phyloP scores from a whole-genome alignment of 345 rosid genomes.

The Hevea brasiliensis region DNA sequence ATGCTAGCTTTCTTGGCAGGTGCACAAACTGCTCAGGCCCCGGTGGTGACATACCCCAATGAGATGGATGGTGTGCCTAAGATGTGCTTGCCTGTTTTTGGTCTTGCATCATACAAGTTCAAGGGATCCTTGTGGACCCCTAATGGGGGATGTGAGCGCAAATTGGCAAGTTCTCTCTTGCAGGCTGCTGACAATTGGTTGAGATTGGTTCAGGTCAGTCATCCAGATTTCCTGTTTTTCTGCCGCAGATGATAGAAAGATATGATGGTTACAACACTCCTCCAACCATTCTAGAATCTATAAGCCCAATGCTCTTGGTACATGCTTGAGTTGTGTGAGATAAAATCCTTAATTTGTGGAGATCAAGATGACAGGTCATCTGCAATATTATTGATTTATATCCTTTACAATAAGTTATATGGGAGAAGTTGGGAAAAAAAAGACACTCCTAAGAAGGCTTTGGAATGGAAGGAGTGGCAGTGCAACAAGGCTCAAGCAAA shows the following conservation, averaged over 20 bases:
- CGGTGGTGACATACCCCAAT: constrained; percentile 17
- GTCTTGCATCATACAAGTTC: constrained; percentile 34
- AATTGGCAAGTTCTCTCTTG: constrained; percentile 19
- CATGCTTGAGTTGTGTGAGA: neutral
- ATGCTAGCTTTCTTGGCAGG: constrained; percentile 10
- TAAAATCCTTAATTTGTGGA: neutral
- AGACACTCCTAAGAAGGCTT: neutral
- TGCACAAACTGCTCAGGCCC: constrained; percentile 10
- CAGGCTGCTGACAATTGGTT: constrained; percentile 27
- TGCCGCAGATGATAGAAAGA: constrained; percentile 13
- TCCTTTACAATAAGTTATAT: constrained; percentile 8
- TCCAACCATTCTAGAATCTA: neutral
- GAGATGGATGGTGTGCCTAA: constrained; percentile 24
- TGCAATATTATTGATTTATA: neutral
- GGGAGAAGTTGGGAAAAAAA: constrained; percentile 7
- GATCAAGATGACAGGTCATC: constrained; percentile 6
- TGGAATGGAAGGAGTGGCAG: constrained; percentile 15
- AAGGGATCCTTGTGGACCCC: constrained; percentile 31
- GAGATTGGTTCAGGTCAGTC: constrained; percentile 23
- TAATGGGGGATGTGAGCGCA: constrained; percentile 13
- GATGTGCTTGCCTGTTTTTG: constrained; percentile 31
- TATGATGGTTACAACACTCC: neutral
- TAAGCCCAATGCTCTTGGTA: constrained; percentile 1
- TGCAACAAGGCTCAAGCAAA: constrained; percentile 19
- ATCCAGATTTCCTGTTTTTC: constrained; percentile 36